These are phyloP conservation scores for Tephrocybe rancida DNA, from an alignment of 768 basidiomycete species.

Conservation along the genomic window DNA sequence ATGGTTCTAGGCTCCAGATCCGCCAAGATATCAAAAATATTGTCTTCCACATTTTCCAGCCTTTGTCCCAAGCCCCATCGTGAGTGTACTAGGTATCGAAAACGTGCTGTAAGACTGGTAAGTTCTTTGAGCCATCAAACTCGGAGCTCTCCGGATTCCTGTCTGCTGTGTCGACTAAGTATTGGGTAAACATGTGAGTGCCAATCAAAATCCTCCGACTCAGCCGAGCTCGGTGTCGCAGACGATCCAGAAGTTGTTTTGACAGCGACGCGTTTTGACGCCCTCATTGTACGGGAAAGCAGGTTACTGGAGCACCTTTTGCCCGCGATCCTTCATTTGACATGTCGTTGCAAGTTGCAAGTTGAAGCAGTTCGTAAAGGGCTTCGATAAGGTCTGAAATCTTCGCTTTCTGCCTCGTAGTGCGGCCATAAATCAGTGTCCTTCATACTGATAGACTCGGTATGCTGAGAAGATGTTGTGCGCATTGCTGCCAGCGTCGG, in stretches of 20 bases:
- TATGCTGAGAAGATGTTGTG: constrained; percentile 17
- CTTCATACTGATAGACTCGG: constrained; percentile 6
- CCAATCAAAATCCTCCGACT: constrained; percentile 13
- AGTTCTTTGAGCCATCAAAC: constrained; percentile 3
- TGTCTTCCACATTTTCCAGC: constrained; percentile 31
- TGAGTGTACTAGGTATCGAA: constrained; percentile 46
- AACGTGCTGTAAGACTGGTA: constrained; percentile 31
- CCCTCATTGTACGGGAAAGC: background rate
- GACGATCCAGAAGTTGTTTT: constrained; percentile 1
- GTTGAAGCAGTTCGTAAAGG: constrained; percentile 22
- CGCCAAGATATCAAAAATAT: constrained; percentile 26
- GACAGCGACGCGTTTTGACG: constrained; percentile 20
- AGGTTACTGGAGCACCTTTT: constrained; percentile 15
- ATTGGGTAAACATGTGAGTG: constrained; percentile 7
- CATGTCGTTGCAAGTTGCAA: constrained; percentile 17
- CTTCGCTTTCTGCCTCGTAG: background rate
- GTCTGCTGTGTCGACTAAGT: background rate
- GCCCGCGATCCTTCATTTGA: constrained; percentile 7
- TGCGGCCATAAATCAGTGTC: constrained; percentile 17
- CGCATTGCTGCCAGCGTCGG: constrained; percentile 12
- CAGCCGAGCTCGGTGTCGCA: background rate
- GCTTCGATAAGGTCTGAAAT: constrained; percentile 25
- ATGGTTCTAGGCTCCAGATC: constrained; percentile 29
- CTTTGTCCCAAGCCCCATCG: constrained; percentile 4
- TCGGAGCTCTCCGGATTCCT: background rate